phyloP scores from a whole-genome alignment of 306 rosid species.

The Prunus mira region DNA sequence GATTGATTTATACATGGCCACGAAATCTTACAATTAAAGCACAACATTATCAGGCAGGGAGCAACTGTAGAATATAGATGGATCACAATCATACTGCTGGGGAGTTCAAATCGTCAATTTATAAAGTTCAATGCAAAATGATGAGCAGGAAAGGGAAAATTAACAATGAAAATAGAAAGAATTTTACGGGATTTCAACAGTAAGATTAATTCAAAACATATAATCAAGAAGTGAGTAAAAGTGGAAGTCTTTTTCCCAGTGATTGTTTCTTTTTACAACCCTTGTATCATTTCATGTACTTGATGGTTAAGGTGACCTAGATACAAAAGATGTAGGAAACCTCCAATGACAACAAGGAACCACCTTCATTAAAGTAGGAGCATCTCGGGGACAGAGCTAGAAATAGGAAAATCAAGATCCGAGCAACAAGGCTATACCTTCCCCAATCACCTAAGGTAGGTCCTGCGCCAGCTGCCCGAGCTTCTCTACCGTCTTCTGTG shows the following conservation, averaged over 20 bases:
- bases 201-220: not conserved
- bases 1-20: not conserved
- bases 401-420: slow-evolving; percentile 1
- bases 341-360: not conserved
- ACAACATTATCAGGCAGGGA: not conserved
- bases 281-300: not conserved
- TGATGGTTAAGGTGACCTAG: not conserved
- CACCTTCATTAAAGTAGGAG: not conserved
- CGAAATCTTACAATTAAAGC: not conserved
- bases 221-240: not conserved
- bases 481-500: slow-evolving; percentile 88
- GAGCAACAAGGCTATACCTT: slow-evolving; percentile 44
- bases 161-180: not conserved
- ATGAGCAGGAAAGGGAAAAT: not conserved
- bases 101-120: not conserved
- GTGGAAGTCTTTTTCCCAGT: not conserved
- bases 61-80: not conserved
- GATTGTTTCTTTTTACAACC: not conserved
- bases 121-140: not conserved
- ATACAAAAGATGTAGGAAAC: too few species aligned
- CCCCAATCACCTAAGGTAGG: slow-evolving; percentile 99
- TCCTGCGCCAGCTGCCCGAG: slow-evolving; percentile 95
- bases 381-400: not conserved
- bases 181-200: not conserved
- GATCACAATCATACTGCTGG: not conserved